Base-by-base conservation (phyloP, 1,284 basidiomycete genomes). In the Trametes versicolor region DNA sequence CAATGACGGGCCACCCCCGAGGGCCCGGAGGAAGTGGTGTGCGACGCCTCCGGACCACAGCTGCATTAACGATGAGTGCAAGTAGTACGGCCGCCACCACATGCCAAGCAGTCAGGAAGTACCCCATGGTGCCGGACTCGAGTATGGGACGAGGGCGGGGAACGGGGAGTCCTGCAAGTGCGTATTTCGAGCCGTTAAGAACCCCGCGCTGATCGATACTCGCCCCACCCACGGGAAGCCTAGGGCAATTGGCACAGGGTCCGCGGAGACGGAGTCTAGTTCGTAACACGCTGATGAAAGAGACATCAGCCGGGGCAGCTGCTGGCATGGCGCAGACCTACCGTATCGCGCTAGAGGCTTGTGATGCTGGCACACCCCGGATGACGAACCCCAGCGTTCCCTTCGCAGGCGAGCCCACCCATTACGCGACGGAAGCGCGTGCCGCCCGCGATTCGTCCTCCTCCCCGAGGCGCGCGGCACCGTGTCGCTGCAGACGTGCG, bases 21-120 rank as follows among this genome's bases (percentile, higher is more conserved):
- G 77, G 77, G 54, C 77, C 77, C 10, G 77, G 77, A 23, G 76
- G 76, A 36, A 74, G 59, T 12, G 58, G 50, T 25, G 27, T 3
- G 9, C 45, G 57, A 58, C 53, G 53, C n/a, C 23, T 55, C 15
- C 41, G 53, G 19, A 32, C 41, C 15, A 55, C 9, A 6, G 25
- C 37, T 10, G 17, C 27, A 17, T n/a, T 55, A n/a, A 45, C 53
- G 25, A 37, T 37, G 45, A 48, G 21, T 12, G 13, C 34, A 32
- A 58, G 56, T 13, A 48, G 17, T n/a, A 58, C 32, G 6, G 23
- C 45, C 12, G 32, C 56, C 21, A 32, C 56, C 25, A 32, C 45
- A 13, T 48, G 56, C 56, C 43, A 58, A 2, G 21, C 21, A 49
- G 45, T 36, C 1, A 48, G 34, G 32, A 49, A 39, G 56, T 7